Conservation (phyloP, 257 asterid genomes). For the Capsicum baccatum region DNA sequence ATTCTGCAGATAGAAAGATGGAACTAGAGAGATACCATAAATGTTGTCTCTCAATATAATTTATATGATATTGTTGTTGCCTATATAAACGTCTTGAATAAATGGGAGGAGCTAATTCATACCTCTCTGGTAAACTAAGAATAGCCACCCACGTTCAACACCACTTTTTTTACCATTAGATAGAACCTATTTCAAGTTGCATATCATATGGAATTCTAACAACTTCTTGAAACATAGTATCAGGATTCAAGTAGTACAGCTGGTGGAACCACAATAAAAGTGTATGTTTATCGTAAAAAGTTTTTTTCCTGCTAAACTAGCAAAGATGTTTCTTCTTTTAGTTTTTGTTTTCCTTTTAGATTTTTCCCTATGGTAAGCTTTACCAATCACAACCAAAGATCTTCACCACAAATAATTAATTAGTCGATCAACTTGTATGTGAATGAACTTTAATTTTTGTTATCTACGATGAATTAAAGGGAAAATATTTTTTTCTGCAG, state of each 20-base stretch:
- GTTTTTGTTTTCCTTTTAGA: not conserved
- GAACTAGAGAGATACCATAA: slow-evolving; percentile 32
- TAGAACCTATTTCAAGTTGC: not conserved
- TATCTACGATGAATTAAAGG: slow-evolving; percentile 1
- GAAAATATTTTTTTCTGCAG: not conserved
- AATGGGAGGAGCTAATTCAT: not conserved
- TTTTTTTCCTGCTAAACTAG: not conserved
- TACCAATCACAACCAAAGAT: slow-evolving; percentile 31
- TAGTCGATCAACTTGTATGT: slow-evolving; percentile 23
- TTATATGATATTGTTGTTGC: not conserved
- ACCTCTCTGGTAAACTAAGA: not conserved
- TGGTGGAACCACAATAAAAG: slow-evolving; percentile 28
- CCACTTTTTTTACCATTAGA: not conserved
- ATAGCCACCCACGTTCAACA: not conserved
- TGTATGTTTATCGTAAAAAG: not conserved
- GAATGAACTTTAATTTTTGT: not conserved
- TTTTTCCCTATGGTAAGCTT: not conserved
- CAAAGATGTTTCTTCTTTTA: not conserved
- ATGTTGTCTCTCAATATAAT: slow-evolving; percentile 33
- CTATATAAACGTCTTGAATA: not conserved
- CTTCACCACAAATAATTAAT: slow-evolving; percentile 1
- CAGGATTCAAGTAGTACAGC: not conserved
- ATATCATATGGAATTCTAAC: not conserved
- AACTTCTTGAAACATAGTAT: not conserved
- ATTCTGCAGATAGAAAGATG: not conserved